A percentile compares a stretch with the other conserved stretches of the same genome.
These are phyloP conservation scores for Bruguiera parviflora DNA, from an alignment of 345 rosid species.

Conservation along the genomic window DNA sequence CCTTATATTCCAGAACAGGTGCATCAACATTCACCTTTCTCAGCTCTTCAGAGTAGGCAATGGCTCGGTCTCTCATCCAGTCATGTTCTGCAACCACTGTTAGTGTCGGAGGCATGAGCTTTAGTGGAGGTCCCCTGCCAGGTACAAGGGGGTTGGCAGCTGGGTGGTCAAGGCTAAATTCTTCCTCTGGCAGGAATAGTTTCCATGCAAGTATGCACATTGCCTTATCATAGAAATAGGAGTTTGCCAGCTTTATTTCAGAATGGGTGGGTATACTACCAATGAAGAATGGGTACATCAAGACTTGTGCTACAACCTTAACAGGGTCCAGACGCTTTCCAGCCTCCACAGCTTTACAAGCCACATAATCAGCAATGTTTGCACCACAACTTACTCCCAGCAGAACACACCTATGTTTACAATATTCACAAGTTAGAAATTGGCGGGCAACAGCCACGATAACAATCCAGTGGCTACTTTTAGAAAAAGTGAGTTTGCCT, in stretches of 20 bases:
- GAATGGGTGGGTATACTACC: slow-evolving; percentile 82
- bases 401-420: slow-evolving; percentile 79
- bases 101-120: slow-evolving; percentile 86
- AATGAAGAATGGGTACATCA: slow-evolving; percentile 88
- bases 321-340: slow-evolving; percentile 71
- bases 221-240: slow-evolving; percentile 87
- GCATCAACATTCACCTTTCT: slow-evolving; percentile 88
- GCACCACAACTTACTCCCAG: slow-evolving; percentile 96
- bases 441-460: not conserved
- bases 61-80: slow-evolving; percentile 95
- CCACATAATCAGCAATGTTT: slow-evolving; percentile 77
- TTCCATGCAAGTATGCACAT: slow-evolving; percentile 80
- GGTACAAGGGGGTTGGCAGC: slow-evolving; percentile 86
- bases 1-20: slow-evolving; percentile 88
- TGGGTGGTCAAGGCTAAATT: slow-evolving; percentile 74
- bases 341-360: slow-evolving; percentile 68
- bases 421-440: slow-evolving; percentile 12
- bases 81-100: slow-evolving; percentile 94
- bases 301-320: slow-evolving; percentile 86
- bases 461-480: not conserved
- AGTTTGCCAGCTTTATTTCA: slow-evolving; percentile 75
- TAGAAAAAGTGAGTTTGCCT: too few species aligned
- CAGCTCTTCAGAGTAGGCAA: slow-evolving; percentile 85
- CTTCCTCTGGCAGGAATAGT: slow-evolving; percentile 72
- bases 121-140: slow-evolving; percentile 63